Evolutionary conservation across 176 grass and related monocot species (phyloP).

Genomic region (Oryza punctata): DNA sequence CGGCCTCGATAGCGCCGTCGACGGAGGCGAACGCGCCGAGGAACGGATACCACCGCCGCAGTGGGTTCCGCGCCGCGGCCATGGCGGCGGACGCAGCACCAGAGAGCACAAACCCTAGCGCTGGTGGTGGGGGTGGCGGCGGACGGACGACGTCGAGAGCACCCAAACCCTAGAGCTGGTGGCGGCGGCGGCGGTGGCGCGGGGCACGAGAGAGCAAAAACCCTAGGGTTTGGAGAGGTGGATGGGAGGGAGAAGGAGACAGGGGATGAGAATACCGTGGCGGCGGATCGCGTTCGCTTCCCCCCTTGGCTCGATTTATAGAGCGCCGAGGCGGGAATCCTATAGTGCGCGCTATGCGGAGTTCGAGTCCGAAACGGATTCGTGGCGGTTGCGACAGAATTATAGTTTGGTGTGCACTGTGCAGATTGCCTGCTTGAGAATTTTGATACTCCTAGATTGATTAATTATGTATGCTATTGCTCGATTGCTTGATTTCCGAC

Average conservation of each 20-base stretch:
- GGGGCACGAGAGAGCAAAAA: not conserved
- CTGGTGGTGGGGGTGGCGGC: not conserved
- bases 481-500: not conserved
- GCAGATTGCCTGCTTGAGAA: not conserved
- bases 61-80: not conserved
- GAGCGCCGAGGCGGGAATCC: not conserved
- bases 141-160: too few relatives aligned
- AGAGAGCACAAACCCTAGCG: not conserved
- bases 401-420: not conserved
- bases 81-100: not conserved
- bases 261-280: not conserved
- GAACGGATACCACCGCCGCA: not conserved
- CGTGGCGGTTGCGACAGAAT: not conserved
- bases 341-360: not conserved
- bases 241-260: not conserved
- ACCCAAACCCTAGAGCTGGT: not conserved
- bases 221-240: not conserved
- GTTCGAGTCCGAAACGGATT: not conserved
- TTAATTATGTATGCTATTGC: not conserved
- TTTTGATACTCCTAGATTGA: not conserved
- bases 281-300: too few relatives aligned
- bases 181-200: not conserved
- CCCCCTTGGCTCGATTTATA: not conserved
- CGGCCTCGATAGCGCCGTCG: not conserved
- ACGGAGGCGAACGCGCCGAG: not conserved